A percentile compares a stretch with the other conserved stretches of the same genome.
These are phyloP conservation scores for Singerocomus rubriflavus DNA, from an alignment of 1,284 basidiomycete species.

Conservation along the genomic window DNA sequence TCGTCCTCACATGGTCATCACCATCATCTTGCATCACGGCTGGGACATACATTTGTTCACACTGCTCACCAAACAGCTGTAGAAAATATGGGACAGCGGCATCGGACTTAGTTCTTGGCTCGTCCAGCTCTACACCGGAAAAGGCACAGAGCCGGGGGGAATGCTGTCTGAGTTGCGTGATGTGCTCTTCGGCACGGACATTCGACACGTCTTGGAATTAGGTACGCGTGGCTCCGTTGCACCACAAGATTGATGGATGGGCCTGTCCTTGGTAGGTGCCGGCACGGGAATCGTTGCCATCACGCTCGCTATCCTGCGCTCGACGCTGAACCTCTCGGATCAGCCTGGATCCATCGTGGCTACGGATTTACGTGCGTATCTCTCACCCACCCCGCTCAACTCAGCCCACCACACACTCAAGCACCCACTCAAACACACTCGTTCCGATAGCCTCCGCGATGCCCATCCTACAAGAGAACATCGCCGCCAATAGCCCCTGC, in stretches of 20 bases:
- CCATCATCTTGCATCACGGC: background rate
- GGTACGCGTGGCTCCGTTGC: constrained; percentile 40
- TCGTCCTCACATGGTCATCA: too few relatives aligned
- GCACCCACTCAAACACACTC: background rate
- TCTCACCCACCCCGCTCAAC: too few relatives aligned
- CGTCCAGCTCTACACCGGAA: constrained; percentile 32
- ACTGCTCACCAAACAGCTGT: constrained; percentile 21
- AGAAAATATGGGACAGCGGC: constrained; percentile 95
- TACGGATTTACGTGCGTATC: constrained; percentile 69
- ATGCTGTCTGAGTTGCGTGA: constrained; percentile 23
- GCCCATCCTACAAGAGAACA: constrained; percentile 71
- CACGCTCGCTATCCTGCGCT: constrained; percentile 55
- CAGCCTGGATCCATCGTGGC: constrained; percentile 48
- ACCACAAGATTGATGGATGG: background rate
- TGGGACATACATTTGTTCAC: background rate
- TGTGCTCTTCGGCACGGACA: constrained; percentile 39
- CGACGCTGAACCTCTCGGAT: constrained; percentile 23
- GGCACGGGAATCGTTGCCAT: constrained; percentile 81
- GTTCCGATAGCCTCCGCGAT: constrained; percentile 66
- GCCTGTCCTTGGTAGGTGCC: constrained; percentile 49
- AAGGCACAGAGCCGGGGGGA: background rate
- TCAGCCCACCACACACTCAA: background rate
- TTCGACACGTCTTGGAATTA: constrained; percentile 57
- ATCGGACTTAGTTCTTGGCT: constrained; percentile 79
- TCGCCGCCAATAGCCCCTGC: constrained; percentile 47